Base-by-base conservation (phyloP, 2,329 filamentous ascomycete species). In the Sporothrix variecibatus region DNA sequence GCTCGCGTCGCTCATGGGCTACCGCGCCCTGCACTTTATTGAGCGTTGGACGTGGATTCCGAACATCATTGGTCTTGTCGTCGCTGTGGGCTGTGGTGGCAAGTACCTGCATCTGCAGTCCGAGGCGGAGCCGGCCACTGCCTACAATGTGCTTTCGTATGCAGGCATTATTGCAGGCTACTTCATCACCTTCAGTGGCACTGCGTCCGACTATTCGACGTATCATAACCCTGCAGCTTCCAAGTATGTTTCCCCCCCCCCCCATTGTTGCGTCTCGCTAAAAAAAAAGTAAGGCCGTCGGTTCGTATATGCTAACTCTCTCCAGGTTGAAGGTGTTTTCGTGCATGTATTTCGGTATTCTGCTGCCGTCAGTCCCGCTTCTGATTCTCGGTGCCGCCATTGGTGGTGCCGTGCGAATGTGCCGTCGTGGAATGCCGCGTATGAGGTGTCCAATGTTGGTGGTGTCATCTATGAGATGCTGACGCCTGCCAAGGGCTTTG, bases 1-100 rank as follows among this genome's bases (percentile, higher is more conserved):
- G 70, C 78, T 85, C 28, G 84, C 88, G 1, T 87, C 88, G 0
- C 84, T 91, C 73, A 81, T 87, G 58, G 89, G 89, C 1, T 90
- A 88, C 79, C 83, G 82, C 60, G 81, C 85, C 8, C 79, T 90
- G 67, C 88, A 90, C 78, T 77, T 84, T 49, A 88, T 86, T 80
- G 86, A 89, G 78, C 82, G 85, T 26, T 90, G 85, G 83, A 84
- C 86, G 8, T 90, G 87, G 88, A 84, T 89, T 17, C 86, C 87
- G 0, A 87, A 86, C 68, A 78, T 90, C 70, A 80, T 88, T 31
- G 83, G 86, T 34, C 83, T 89, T 58, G 77, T 85, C 56, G 85
- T 89, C 75, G 83, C 86, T 2, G 84, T 87, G 38, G 88, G 87
- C 9, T 88, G 86, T 75, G 87, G 87, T 56, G 87, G 86, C 0